Evolutionary conservation across 768 basidiomycete genomes (phyloP).

Genomic region (Candolleomyces aberdarensis): DNA sequence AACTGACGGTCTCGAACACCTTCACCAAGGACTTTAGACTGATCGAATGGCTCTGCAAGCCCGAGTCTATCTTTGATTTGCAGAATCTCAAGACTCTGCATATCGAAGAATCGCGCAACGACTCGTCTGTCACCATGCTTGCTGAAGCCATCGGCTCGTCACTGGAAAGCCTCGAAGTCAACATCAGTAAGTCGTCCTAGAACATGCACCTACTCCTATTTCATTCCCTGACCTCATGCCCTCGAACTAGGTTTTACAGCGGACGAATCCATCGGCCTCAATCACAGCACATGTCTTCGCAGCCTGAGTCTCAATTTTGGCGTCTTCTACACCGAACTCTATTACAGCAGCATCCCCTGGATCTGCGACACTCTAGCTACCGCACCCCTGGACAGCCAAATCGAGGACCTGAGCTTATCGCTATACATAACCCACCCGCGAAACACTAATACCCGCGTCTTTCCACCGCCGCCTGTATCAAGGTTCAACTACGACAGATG

Average conservation of each 20-base stretch:
- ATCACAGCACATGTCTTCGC: not conserved
- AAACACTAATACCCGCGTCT: slow-evolving; percentile 1
- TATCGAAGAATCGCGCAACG: slow-evolving; percentile 9
- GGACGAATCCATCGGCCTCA: slow-evolving; percentile 1
- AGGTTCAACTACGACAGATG: slow-evolving; percentile 9
- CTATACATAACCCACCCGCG: slow-evolving; percentile 11
- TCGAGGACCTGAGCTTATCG: slow-evolving; percentile 3
- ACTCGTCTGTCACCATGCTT: slow-evolving; percentile 3
- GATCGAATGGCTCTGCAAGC: slow-evolving; percentile 11
- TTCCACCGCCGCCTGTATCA: slow-evolving; percentile 4
- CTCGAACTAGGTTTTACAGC: slow-evolving; percentile 2
- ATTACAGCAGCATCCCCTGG: slow-evolving; percentile 5
- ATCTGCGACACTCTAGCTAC: slow-evolving; percentile 7
- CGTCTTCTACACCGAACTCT: slow-evolving; percentile 7
- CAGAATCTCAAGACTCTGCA: slow-evolving; percentile 5
- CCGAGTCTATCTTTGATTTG: slow-evolving; percentile 9
- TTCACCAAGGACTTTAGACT: slow-evolving; percentile 8
- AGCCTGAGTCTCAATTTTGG: slow-evolving; percentile 5
- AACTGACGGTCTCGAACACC: slow-evolving; percentile 10
- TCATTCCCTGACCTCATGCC: not conserved
- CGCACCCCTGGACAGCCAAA: not conserved
- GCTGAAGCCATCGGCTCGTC: not conserved
- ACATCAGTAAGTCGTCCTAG: slow-evolving; percentile 1
- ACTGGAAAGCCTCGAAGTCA: slow-evolving; percentile 7
- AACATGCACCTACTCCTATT: not conserved